Evolutionary conservation across 2,329 filamentous ascomycete species (phyloP).

Genomic region (Didymosphaeria variabile): DNA sequence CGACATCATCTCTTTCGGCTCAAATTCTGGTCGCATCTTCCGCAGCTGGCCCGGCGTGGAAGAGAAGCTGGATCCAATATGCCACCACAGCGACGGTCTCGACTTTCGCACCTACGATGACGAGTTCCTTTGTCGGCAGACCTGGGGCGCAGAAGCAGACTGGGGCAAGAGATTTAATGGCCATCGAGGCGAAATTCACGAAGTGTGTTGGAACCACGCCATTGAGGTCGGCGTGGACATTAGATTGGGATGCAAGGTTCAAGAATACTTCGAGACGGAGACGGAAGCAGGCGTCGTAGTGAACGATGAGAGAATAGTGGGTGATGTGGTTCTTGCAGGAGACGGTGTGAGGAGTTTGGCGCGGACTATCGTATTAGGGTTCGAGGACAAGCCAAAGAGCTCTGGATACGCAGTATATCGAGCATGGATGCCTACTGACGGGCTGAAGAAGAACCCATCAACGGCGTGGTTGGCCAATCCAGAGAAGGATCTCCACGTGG

Average conservation of each 20-base stretch:
- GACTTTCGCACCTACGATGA: slow-evolving; percentile 68
- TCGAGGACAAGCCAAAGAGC: slow-evolving; percentile 60
- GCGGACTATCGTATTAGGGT: slow-evolving; percentile 60
- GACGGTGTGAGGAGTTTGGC: slow-evolving; percentile 62
- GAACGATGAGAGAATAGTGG: slow-evolving; percentile 54
- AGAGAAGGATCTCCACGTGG: slow-evolving; percentile 37
- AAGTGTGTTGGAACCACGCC: slow-evolving; percentile 65
- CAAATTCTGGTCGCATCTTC: slow-evolving; percentile 69
- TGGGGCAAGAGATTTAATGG: slow-evolving; percentile 65
- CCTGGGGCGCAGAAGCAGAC: slow-evolving; percentile 41
- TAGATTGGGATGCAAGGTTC: slow-evolving; percentile 59
- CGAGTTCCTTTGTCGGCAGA: slow-evolving; percentile 66
- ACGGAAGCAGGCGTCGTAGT: slow-evolving; percentile 61
- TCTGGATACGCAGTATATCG: slow-evolving; percentile 63
- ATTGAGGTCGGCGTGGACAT: slow-evolving; percentile 63
- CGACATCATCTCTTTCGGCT: slow-evolving; percentile 69
- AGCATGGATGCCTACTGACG: slow-evolving; percentile 48
- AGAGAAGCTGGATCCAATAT: slow-evolving; percentile 58
- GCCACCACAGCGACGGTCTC: slow-evolving; percentile 63
- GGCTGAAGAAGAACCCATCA: slow-evolving; percentile 36
- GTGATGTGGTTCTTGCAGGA: slow-evolving; percentile 60
- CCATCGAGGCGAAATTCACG: slow-evolving; percentile 67
- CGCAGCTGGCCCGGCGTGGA: slow-evolving; percentile 57
- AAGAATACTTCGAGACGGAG: slow-evolving; percentile 64
- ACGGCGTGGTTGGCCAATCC: slow-evolving; percentile 44